Conservation (phyloP, 2,329 filamentous ascomycete species). For the Trichoderma cornu-damae region DNA sequence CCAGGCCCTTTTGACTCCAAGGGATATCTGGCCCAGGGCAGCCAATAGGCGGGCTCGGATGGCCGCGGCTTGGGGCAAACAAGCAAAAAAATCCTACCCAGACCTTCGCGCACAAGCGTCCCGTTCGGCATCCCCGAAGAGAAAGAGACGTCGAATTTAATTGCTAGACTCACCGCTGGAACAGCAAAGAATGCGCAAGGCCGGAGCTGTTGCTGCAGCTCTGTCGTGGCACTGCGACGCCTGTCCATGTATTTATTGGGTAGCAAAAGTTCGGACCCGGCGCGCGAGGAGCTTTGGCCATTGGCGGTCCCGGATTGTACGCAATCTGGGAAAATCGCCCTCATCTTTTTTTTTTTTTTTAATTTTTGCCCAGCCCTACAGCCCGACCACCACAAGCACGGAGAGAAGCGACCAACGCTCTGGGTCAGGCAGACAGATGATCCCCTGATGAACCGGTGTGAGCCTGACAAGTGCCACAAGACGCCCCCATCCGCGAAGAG, state of each 20-base stretch:
- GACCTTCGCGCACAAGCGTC: slow-evolving; percentile 17
- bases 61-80: background rate
- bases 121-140: slow-evolving; percentile 19
- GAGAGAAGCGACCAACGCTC: slow-evolving; percentile 14
- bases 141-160: slow-evolving; percentile 12
- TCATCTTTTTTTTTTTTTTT: background rate
- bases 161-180: slow-evolving; percentile 19
- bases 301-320: background rate
- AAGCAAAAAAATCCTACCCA: slow-evolving; percentile 9
- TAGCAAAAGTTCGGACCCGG: slow-evolving; percentile 7
- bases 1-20: slow-evolving; percentile 5
- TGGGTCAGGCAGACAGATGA: slow-evolving; percentile 14
- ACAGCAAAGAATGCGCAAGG: slow-evolving; percentile 9
- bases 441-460: slow-evolving; percentile 14
- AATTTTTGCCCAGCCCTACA: slow-evolving; percentile 18
- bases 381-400: slow-evolving; percentile 12
- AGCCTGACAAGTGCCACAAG: slow-evolving; percentile 9
- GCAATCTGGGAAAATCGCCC: slow-evolving; percentile 5
- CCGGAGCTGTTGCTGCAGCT: slow-evolving; percentile 1
- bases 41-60: slow-evolving; percentile 9
- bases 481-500: background rate
- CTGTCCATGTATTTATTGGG: no score
- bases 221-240: slow-evolving; percentile 12
- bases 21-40: slow-evolving; percentile 19
- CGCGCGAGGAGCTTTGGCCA: slow-evolving; percentile 7